Percentiles rank a stretch among this genome's conserved stretches.
Evolutionary conservation across 371 early-diverging fungal genomes (phyloP).

Genomic region (Rhizopus microsporus): DNA sequence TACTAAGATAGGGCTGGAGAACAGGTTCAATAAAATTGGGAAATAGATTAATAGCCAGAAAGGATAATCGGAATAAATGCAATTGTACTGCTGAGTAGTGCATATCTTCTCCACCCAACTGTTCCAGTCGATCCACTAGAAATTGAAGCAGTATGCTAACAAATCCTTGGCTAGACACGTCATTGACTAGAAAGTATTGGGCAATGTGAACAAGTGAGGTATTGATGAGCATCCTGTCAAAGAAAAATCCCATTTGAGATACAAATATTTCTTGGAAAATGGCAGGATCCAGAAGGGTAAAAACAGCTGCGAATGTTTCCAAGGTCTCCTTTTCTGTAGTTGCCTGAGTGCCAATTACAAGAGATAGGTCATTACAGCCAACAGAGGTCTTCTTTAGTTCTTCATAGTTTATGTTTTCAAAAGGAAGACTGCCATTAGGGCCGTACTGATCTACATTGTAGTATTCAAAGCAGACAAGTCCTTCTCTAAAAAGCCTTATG

Average conservation of each 20-base stretch:
- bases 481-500: slow-evolving; percentile 79
- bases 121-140: slow-evolving; percentile 81
- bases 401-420: slow-evolving; percentile 13
- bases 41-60: slow-evolving; percentile 91
- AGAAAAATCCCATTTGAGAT: slow-evolving; percentile 84
- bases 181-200: slow-evolving; percentile 87
- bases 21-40: slow-evolving; percentile 92
- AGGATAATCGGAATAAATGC: slow-evolving; percentile 90
- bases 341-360: slow-evolving; percentile 52
- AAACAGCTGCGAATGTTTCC: slow-evolving; percentile 89
- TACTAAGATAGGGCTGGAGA: slow-evolving; percentile 86
- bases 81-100: slow-evolving; percentile 82
- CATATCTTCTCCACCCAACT: slow-evolving; percentile 78
- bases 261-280: slow-evolving; percentile 95
- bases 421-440: slow-evolving; percentile 47
- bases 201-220: slow-evolving; percentile 82
- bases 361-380: slow-evolving; percentile 31
- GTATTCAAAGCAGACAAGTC: slow-evolving; percentile 86
- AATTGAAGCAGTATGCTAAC: slow-evolving; percentile 78
- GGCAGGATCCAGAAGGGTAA: slow-evolving; percentile 85
- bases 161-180: slow-evolving; percentile 77
- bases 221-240: slow-evolving; percentile 82
- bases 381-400: slow-evolving; percentile 17
- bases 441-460: slow-evolving; percentile 75
- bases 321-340: slow-evolving; percentile 89